These are phyloP conservation scores for Trypanosoma melophagium DNA, from an alignment of 208 protist genomes.

Conservation along the genomic window DNA sequence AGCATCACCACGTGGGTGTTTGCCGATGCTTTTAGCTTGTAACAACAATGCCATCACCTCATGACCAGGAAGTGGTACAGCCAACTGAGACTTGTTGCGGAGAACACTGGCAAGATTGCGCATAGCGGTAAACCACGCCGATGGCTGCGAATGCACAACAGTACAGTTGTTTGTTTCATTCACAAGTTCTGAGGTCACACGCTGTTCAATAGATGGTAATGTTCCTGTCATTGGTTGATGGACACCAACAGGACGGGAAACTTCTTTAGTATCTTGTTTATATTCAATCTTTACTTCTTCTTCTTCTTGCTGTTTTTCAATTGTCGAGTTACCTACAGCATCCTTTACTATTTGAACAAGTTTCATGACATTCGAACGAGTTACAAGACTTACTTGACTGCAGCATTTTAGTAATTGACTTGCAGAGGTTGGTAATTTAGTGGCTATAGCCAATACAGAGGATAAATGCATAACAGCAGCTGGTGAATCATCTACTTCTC, in stretches of 20 bases:
- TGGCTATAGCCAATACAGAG: slow-evolving; percentile 74
- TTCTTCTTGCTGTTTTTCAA: neutral
- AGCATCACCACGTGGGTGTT: slow-evolving; percentile 5
- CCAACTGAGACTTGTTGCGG: slow-evolving; percentile 26
- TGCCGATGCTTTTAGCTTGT: slow-evolving; percentile 9
- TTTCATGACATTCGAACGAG: slow-evolving; percentile 57
- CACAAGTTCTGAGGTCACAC: slow-evolving; percentile 10
- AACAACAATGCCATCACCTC: slow-evolving; percentile 36
- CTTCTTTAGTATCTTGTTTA: neutral
- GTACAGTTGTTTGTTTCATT: slow-evolving; percentile 11
- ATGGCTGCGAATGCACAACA: slow-evolving; percentile 33
- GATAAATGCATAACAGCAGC: slow-evolving; percentile 79
- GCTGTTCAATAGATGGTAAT: slow-evolving; percentile 58
- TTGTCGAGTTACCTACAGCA: slow-evolving; percentile 24
- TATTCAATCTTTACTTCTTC: neutral
- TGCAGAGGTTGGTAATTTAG: slow-evolving; percentile 77
- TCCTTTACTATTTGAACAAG: slow-evolving; percentile 63
- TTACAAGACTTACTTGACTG: slow-evolving; percentile 66
- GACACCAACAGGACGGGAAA: slow-evolving; percentile 30
- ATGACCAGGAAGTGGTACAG: slow-evolving; percentile 59
- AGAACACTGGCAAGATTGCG: slow-evolving; percentile 37
- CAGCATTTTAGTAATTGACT: slow-evolving; percentile 73
- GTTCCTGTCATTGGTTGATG: slow-evolving; percentile 82
- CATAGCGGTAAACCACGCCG: slow-evolving; percentile 67
- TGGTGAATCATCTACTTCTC: slow-evolving; percentile 82